These are phyloP conservation scores for Trametes punicea DNA, from an alignment of 768 basidiomycete genomes.

Conservation along the genomic window DNA sequence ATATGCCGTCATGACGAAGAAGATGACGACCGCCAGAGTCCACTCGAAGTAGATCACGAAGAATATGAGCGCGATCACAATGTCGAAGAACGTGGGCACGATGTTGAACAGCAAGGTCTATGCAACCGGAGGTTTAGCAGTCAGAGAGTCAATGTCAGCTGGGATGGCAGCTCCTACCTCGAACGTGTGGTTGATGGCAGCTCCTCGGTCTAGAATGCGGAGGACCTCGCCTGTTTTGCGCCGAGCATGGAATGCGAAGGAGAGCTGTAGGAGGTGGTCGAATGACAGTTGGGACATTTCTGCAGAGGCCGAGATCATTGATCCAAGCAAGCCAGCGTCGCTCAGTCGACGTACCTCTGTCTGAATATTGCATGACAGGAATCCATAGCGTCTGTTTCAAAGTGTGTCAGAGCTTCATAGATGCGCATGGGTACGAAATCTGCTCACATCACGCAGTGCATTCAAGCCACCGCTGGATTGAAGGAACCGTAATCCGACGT, in stretches of 20 bases:
- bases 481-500: conserved; percentile 67
- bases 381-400: conserved; percentile 65
- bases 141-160: background rate
- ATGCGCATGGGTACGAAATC: background rate
- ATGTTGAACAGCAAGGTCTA: conserved; percentile 83
- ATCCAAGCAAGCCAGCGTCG: background rate
- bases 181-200: conserved; percentile 80
- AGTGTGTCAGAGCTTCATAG: background rate
- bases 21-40: conserved; percentile 63
- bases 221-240: conserved; percentile 85
- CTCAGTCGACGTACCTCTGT: conserved; percentile 45
- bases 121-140: conserved; percentile 12
- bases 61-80: conserved; percentile 64
- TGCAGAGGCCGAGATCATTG: conserved; percentile 24
- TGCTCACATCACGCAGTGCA: conserved; percentile 49
- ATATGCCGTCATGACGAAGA: conserved; percentile 72
- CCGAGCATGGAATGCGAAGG: conserved; percentile 78
- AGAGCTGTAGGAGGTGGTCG: conserved; percentile 83
- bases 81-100: conserved; percentile 80
- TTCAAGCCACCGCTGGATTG: conserved; percentile 74
- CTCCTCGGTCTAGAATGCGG: conserved; percentile 77
- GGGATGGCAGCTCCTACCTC: conserved; percentile 40
- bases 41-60: conserved; percentile 63
- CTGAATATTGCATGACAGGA: conserved; percentile 87
- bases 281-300: conserved; percentile 87